A percentile compares a stretch with the other conserved stretches of the same genome.
These are phyloP conservation scores for Phialemoniopsis sp. DNA, from an alignment of 2,329 filamentous ascomycete species.

Conservation along the genomic window DNA sequence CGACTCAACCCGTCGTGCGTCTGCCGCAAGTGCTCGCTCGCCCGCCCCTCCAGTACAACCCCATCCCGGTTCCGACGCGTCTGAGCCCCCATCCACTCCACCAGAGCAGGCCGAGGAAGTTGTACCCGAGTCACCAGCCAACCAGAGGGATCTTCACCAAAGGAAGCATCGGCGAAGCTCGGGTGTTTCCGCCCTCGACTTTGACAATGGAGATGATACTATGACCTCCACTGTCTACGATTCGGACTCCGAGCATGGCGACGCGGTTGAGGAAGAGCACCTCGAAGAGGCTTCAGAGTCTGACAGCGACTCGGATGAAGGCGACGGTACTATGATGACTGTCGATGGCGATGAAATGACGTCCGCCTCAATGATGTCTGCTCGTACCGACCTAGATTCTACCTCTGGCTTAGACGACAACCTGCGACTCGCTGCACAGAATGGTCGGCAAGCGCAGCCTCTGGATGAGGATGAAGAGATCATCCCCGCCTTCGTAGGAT, in stretches of 20 bases:
- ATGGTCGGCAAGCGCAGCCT: constrained; percentile 49
- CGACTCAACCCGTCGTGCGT: constrained; percentile 71
- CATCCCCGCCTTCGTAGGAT: constrained; percentile 70
- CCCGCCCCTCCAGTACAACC: constrained; percentile 16
- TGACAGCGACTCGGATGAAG: constrained; percentile 54
- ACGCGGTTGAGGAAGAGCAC: constrained; percentile 50
- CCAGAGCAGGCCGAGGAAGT: constrained; percentile 57
- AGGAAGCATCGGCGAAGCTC: constrained; percentile 61
- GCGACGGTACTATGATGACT: constrained; percentile 76
- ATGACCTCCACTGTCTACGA: constrained; percentile 79
- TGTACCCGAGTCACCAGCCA: constrained; percentile 54
- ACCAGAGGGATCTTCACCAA: constrained; percentile 62
- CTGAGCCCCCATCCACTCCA: constrained; percentile 57
- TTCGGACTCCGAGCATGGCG: constrained; percentile 55
- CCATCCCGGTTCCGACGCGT: constrained; percentile 36
- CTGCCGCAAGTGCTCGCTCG: constrained; percentile 43
- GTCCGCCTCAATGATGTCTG: constrained; percentile 61
- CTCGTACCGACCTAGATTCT: constrained; percentile 54
- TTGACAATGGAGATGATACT: constrained; percentile 52
- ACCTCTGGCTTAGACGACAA: constrained; percentile 74
- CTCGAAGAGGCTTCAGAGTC: constrained; percentile 43
- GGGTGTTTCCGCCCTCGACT: constrained; percentile 59
- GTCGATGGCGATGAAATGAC: constrained; percentile 77
- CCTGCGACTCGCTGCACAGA: constrained; percentile 67
- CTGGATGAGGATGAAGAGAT: constrained; percentile 66